Percentiles rank a stretch among this genome's conserved stretches.
These are phyloP conservation scores for Trichophyton rubrum DNA, from an alignment of 2,329 filamentous ascomycete genomes.

Conservation along the genomic window DNA sequence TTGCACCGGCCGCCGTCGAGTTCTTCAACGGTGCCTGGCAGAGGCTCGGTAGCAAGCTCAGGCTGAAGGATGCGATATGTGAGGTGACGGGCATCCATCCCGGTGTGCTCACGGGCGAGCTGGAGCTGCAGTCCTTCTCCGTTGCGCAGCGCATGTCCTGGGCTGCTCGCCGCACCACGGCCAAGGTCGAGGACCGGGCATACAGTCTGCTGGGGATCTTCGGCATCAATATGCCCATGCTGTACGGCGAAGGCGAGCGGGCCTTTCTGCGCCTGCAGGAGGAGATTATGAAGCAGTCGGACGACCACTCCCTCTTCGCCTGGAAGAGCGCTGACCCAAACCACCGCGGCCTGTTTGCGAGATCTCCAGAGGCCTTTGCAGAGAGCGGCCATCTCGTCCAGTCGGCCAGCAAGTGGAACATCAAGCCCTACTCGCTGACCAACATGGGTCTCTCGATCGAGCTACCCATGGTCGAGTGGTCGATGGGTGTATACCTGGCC, in stretches of 20 bases:
- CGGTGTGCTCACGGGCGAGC: background rate
- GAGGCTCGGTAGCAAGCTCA: constrained; percentile 3
- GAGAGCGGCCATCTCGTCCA: constrained; percentile 1
- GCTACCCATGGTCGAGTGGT: constrained; percentile 9
- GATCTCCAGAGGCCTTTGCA: constrained; percentile 5
- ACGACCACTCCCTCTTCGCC: constrained; percentile 15
- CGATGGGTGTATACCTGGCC: constrained; percentile 15
- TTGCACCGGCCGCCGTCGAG: constrained; percentile 3
- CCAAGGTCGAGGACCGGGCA: constrained; percentile 17
- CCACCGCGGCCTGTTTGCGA: constrained; percentile 6
- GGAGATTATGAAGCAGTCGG: constrained; percentile 20
- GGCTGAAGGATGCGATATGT: constrained; percentile 4
- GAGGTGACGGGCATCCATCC: constrained; percentile 5
- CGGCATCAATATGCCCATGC: constrained; percentile 17
- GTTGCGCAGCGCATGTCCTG: constrained; percentile 18
- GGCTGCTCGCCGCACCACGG: constrained; percentile 17
- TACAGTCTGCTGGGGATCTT: constrained; percentile 23
- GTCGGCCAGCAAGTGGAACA: background rate
- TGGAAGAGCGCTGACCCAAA: constrained; percentile 8
- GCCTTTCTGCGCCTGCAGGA: constrained; percentile 21
- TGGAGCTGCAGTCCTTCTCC: constrained; percentile 5
- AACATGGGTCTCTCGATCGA: constrained; percentile 5
- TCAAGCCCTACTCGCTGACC: constrained; percentile 2
- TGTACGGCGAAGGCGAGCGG: constrained; percentile 21
- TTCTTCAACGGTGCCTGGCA: constrained; percentile 8